Evolutionary conservation across 306 rosid genomes (phyloP), one percentile per base, ranked within the genome.

Genomic region (Glycyrrhiza uralensis): DNA sequence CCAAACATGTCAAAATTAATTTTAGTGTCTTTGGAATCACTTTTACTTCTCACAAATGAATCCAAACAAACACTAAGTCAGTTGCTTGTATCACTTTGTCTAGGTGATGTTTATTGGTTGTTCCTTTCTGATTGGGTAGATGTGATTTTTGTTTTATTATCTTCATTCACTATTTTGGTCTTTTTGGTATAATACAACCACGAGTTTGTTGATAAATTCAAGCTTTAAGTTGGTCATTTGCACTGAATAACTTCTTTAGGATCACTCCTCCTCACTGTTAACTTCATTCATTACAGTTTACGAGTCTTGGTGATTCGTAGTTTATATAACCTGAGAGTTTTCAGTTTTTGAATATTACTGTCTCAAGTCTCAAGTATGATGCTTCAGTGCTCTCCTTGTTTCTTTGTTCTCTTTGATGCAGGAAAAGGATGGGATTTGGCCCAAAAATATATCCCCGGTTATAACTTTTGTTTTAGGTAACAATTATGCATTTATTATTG

Each of bases 401-500:
- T 69, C 76, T 76, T 68, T 76, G 24, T 65, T 58, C 42, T 29
- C 57, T 74, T 54, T 47, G 65, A 39, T 86, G 84, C 97, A 94
- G 99, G 86, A 74, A 63, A 87, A 79, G 29, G 71, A 35, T 64
- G 73, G 69, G 35, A 8, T 62, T 39, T 47, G 1, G 65, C 69
- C 74, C 69, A 77, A 78, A 63, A 77, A 42, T 58, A 18, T 29
- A 47, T 18, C 81, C 8, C 85, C 89, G 4, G 63, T 82, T 77
- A 81, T 94, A 72, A 76, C 96, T 46, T 94, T 91, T 81, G 99
- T 94, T 51, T 76, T 94, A 87, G 99, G 99, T 94, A 87, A 87
- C 33, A 49, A 18, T 46, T 45, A 22, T 19, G 11, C 68, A 23
- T 61, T 36, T 45, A 1, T 45, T 56, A n/a, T 35, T 60, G 17